Evolutionary conservation across 78 protist genomes (phyloP).

Genomic region (Andalucia godoyi): DNA sequence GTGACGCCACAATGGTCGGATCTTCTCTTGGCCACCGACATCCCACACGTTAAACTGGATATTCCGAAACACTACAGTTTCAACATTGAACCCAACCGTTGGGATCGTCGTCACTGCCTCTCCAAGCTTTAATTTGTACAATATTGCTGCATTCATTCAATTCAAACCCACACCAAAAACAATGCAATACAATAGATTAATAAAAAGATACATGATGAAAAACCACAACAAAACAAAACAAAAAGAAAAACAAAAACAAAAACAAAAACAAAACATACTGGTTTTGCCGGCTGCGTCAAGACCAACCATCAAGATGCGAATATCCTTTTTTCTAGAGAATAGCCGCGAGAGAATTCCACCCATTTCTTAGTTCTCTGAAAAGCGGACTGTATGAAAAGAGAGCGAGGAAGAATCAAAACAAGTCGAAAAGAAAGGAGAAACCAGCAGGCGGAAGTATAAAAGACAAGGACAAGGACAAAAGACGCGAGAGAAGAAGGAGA

Average conservation of each 20-base stretch:
- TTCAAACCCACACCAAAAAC: background rate
- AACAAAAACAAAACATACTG: background rate
- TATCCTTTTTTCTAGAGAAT: slow-evolving; percentile 72
- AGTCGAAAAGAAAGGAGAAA: no score
- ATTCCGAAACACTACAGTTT: slow-evolving; percentile 81
- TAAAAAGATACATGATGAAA: background rate
- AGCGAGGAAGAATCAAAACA: no score
- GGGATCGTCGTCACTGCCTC: slow-evolving; percentile 43
- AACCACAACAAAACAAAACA: background rate
- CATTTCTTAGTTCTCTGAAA: no score
- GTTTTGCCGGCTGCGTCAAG: slow-evolving; percentile 66
- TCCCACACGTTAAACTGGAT: slow-evolving; percentile 86
- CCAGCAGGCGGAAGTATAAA: no score
- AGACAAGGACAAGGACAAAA: no score
- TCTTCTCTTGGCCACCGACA: slow-evolving; percentile 92
- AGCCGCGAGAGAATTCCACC: no score
- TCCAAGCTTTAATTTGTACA: slow-evolving; percentile 25
- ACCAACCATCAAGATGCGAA: slow-evolving; percentile 90
- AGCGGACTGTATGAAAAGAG: no score
- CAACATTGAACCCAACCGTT: slow-evolving; percentile 84
- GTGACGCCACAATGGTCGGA: slow-evolving; percentile 84
- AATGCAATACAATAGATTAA: background rate
- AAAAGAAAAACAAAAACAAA: background rate
- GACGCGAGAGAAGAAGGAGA: no score
- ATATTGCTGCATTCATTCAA: background rate